These are phyloP conservation scores for Solanum stenotomum DNA, from an alignment of 257 asterid genomes.

Conservation along the genomic window DNA sequence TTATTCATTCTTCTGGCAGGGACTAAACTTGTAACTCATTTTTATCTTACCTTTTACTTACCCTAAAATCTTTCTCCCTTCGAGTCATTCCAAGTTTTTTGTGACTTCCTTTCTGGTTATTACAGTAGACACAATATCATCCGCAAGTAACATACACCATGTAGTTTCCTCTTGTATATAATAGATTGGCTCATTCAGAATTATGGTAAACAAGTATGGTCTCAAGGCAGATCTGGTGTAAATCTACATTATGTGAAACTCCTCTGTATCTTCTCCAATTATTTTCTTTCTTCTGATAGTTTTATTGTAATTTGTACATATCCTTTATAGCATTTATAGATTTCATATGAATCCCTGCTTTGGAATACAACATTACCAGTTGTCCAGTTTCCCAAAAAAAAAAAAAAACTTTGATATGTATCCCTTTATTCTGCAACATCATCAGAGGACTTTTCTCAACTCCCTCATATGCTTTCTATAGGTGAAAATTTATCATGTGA, in stretches of 20 bases:
- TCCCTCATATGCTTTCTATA: not conserved
- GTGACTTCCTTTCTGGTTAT: not conserved
- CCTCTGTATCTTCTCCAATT: not conserved
- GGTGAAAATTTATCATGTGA: not conserved
- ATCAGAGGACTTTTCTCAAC: not conserved
- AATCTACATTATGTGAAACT: not conserved
- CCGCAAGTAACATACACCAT: not conserved
- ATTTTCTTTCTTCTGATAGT: not conserved
- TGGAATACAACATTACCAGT: not conserved
- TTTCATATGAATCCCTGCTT: not conserved
- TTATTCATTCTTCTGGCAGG: not conserved
- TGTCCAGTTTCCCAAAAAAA: not conserved
- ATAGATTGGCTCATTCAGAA: not conserved
- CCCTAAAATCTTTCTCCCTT: not conserved
- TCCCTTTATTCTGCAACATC: not conserved
- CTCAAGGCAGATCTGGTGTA: not conserved
- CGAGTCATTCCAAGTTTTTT: not conserved
- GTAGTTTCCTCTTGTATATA: not conserved
- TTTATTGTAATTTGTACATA: not conserved
- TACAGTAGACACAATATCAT: not conserved
- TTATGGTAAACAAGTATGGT: not conserved
- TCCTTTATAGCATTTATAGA: not conserved
- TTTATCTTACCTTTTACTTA: not conserved
- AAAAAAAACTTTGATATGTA: not conserved
- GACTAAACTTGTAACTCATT: not conserved